Evolutionary conservation across 2,329 filamentous ascomycete species (phyloP).

Genomic region (Phialophora expanda): DNA sequence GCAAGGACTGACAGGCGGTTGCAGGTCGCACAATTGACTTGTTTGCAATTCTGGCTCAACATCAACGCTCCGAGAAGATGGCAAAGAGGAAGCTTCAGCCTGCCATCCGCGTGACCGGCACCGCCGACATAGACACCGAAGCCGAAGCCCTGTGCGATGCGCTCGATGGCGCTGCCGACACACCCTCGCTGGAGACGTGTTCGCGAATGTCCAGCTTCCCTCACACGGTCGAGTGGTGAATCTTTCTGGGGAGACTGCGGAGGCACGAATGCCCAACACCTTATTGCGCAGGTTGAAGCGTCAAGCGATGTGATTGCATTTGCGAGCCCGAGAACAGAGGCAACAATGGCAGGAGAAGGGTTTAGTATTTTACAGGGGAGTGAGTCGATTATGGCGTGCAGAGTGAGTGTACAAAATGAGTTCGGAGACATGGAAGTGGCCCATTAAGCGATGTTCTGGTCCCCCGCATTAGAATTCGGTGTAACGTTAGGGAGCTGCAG

Average conservation of each 20-base stretch:
- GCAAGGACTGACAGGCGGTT: neutral
- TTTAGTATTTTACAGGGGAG: neutral
- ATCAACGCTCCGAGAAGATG: constrained; percentile 31
- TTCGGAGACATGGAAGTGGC: neutral
- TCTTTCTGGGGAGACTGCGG: neutral
- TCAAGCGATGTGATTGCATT: neutral
- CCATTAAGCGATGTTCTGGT: neutral
- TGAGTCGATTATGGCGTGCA: neutral
- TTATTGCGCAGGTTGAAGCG: neutral
- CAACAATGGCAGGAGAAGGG: neutral
- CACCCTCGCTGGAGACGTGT: constrained; percentile 24
- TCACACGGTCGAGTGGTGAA: constrained; percentile 32
- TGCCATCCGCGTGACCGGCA: constrained; percentile 32
- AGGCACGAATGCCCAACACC: neutral
- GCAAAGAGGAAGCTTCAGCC: constrained; percentile 33
- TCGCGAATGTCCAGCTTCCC: constrained; percentile 27
- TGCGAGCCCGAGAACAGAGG: neutral
- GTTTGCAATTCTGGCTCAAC: constrained; percentile 35
- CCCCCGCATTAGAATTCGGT: neutral
- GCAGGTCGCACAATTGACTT: constrained; percentile 36
- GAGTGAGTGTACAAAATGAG: neutral
- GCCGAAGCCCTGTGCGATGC: constrained; percentile 33
- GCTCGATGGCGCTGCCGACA: constrained; percentile 25
- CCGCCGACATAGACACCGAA: constrained; percentile 29
- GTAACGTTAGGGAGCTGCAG: neutral